Evolutionary conservation across 306 rosid genomes (phyloP).

Genomic region (Crotalaria pallida): DNA sequence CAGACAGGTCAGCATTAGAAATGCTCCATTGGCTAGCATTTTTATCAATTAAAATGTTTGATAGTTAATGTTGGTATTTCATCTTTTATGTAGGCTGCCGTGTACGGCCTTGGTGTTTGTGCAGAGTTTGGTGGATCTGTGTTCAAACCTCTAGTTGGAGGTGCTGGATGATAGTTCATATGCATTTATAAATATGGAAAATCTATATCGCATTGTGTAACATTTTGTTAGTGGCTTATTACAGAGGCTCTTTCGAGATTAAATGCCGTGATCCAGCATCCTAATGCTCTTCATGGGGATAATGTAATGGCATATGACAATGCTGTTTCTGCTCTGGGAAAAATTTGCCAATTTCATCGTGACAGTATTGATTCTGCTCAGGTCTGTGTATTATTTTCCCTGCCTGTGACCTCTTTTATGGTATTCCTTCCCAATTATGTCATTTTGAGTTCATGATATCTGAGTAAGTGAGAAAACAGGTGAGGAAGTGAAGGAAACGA

Average conservation of each 20-base stretch:
- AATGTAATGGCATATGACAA: conserved; percentile 96
- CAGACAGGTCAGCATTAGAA: conserved; percentile 66
- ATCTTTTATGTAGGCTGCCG: conserved; percentile 69
- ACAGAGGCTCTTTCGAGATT: conserved; percentile 95
- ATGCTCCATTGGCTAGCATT: not conserved
- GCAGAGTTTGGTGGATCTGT: conserved; percentile 91
- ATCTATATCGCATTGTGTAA: not conserved
- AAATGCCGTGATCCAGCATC: conserved; percentile 86
- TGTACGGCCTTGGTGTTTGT: conserved; percentile 98
- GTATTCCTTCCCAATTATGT: not conserved
- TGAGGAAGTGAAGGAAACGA: not conserved
- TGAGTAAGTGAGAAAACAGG: not conserved
- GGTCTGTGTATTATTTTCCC: conserved; percentile 38
- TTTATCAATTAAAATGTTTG: conserved; percentile 18
- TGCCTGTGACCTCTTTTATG: not conserved
- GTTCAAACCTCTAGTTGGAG: conserved; percentile 81
- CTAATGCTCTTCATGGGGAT: conserved; percentile 71
- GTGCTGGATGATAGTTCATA: conserved; percentile 33
- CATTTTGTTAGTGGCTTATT: conserved; percentile 18
- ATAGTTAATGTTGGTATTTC: not conserved
- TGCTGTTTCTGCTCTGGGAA: conserved; percentile 96
- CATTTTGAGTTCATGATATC: not conserved
- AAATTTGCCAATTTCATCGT: conserved; percentile 81
- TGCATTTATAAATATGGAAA: not conserved
- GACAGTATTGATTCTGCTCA: conserved; percentile 88